Evolutionary conservation across 2,329 filamentous ascomycete species (phyloP).

Genomic region (Epichloe sibirici): DNA sequence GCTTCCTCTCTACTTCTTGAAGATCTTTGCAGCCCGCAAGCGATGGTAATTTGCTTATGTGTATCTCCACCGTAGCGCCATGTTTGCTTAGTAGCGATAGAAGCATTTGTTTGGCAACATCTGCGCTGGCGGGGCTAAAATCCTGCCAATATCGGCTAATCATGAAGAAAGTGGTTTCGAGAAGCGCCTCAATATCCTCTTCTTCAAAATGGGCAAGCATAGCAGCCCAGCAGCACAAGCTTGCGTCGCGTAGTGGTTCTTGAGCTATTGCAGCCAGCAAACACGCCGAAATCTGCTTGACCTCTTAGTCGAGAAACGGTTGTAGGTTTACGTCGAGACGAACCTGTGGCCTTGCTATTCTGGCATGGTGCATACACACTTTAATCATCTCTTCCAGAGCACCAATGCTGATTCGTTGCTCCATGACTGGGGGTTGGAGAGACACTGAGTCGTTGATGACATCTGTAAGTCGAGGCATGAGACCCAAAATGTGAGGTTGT

Average conservation of each 20-base stretch:
- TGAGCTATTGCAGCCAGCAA: conserved; percentile 72
- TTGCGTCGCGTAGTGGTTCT: conserved; percentile 60
- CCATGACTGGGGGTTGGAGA: conserved; percentile 42
- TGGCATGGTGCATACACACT: conserved; percentile 60
- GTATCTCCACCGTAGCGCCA: conserved; percentile 45
- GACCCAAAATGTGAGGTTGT: conserved; percentile 70
- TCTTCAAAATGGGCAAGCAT: conserved; percentile 65
- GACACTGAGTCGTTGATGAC: conserved; percentile 56
- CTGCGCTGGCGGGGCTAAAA: conserved; percentile 50
- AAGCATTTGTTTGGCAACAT: conserved; percentile 51
- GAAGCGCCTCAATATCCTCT: conserved; percentile 64
- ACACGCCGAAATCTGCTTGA: conserved; percentile 69
- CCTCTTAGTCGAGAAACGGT: background rate
- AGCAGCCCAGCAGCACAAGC: conserved; percentile 73
- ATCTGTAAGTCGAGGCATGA: conserved; percentile 74
- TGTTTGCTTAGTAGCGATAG: conserved; percentile 53
- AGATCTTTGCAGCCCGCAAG: conserved; percentile 59
- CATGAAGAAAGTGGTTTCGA: conserved; percentile 84
- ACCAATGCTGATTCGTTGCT: conserved; percentile 66
- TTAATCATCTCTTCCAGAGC: conserved; percentile 83
- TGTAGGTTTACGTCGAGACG: conserved; percentile 12
- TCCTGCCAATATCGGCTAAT: conserved; percentile 67
- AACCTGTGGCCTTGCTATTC: conserved; percentile 75
- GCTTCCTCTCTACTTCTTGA: conserved; percentile 50
- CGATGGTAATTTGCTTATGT: conserved; percentile 67